Conservation (phyloP, 345 rosid species). For the Boechera stricta region DNA sequence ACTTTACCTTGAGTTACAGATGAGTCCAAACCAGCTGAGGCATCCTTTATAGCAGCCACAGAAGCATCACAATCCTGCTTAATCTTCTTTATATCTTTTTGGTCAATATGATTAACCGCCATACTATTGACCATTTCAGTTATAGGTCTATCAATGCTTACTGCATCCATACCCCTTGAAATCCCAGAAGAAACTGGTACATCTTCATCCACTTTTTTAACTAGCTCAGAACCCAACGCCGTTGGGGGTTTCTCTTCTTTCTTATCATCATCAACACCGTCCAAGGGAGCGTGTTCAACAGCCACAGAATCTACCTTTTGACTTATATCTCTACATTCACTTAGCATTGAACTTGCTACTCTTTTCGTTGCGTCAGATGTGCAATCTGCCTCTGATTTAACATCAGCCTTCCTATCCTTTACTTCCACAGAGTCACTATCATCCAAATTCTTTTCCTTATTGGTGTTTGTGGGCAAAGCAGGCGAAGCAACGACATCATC, state of each 20-base stretch:
- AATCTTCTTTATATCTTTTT: conserved; percentile 36
- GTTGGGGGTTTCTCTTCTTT: conserved; percentile 44
- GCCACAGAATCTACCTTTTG: conserved; percentile 41
- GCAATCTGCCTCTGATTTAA: conserved; percentile 11
- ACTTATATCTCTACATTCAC: neutral
- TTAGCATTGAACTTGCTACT: neutral
- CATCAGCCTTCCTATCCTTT: conserved; percentile 19
- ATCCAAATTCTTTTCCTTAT: conserved; percentile 38
- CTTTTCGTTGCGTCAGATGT: neutral
- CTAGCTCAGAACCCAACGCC: conserved; percentile 35
- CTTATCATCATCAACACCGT: conserved; percentile 39
- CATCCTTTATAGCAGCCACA: neutral
- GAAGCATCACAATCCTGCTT: conserved; percentile 15
- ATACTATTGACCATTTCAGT: conserved; percentile 48
- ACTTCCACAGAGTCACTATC: conserved; percentile 12
- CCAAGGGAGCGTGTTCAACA: conserved; percentile 42
- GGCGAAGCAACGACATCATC: conserved; percentile 40
- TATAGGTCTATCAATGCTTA: conserved; percentile 43
- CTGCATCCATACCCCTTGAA: conserved; percentile 34
- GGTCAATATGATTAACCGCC: conserved; percentile 26
- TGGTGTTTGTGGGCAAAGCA: conserved; percentile 31
- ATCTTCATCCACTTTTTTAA: conserved; percentile 40
- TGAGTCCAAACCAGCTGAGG: conserved; percentile 26
- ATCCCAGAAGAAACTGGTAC: conserved; percentile 33
- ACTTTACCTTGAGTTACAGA: conserved; percentile 40